A percentile compares a stretch with the other conserved stretches of the same genome.
These are phyloP conservation scores for Aspergillus quadrilineatus DNA, from an alignment of 2,329 filamentous ascomycete genomes.

Conservation along the genomic window DNA sequence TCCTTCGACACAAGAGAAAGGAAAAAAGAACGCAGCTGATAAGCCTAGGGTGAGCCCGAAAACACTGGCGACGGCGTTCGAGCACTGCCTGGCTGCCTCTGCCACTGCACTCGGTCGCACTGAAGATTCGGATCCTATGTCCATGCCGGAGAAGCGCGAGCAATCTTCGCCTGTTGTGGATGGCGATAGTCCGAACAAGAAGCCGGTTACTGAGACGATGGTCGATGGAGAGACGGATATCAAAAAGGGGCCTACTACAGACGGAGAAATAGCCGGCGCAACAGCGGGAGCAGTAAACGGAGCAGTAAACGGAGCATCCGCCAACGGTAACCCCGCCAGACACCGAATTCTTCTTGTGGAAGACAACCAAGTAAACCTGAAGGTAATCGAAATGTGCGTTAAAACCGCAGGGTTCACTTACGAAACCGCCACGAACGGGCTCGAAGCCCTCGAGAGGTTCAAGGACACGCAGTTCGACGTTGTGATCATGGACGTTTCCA, in stretches of 20 bases:
- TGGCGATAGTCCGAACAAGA: background rate
- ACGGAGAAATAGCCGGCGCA: background rate
- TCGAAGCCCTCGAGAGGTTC: constrained; percentile 21
- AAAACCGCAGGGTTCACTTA: background rate
- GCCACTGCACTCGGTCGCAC: background rate
- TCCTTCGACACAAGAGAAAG: background rate
- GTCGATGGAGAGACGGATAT: background rate
- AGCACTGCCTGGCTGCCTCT: constrained; percentile 17
- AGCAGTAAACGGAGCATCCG: no score
- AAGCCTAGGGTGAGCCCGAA: constrained; percentile 22
- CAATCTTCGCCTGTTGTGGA: background rate
- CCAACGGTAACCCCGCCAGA: background rate
- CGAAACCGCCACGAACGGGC: background rate
- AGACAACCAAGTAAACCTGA: background rate
- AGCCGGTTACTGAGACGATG: constrained; percentile 1
- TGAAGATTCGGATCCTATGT: no score
- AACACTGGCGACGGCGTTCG: constrained; percentile 26
- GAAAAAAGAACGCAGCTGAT: background rate
- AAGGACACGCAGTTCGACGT: constrained; percentile 20
- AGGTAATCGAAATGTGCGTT: background rate
- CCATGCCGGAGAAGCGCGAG: background rate
- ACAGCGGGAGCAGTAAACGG: no score
- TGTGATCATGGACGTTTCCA: constrained; percentile 33
- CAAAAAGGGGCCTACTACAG: background rate
- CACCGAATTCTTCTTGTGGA: background rate